Evolutionary conservation across 2,329 filamentous ascomycete species (phyloP), one percentile per base, ranked within the genome.

Genomic region (Penicillium janthinellum): DNA sequence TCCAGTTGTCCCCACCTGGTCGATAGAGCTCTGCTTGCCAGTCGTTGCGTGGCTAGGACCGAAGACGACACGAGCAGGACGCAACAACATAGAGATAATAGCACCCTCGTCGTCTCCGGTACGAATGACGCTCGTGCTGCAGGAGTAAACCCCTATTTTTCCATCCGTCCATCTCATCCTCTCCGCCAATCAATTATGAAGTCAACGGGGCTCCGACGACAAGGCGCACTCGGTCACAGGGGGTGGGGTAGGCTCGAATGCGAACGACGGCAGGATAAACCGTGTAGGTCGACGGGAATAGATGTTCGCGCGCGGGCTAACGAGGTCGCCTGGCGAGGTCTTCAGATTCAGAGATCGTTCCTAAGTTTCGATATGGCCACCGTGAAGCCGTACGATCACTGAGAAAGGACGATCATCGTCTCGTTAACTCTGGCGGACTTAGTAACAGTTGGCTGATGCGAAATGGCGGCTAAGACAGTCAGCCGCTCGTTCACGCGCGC

Each of bases 161-260:
- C 12, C 22, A 48, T 47, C 47, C 14, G 25, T 57, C 52, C 20
- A 54, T 49, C 39, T 49, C 14, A 57, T n/a, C 41, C 22, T 60
- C 53, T 57, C 53, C 11, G 42, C 58, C 22, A 60, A 60, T 60
- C 53, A 49, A 60, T 45, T 41, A 44, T 50, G 4, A 49, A 49
- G 41, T 20, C 42, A 57, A 55, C 39, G 31, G 47, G 44, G 17
- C 14, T 51, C 28, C 35, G 44, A 31, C 54, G 45, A 44, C 47
- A 37, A 35, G 11, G 42, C 38, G n/a, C 38, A 39, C 38, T 39
- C n/a, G n/a, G 15, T 39, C 5, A 10, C 15, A 8, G 15, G 15
- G 15, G 25, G 2, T 25, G 25, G 25, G 25, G 25, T 25, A 5
- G 5, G 3, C 25, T 25, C 25, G 25, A 25, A 25, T 25, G 25